Evolutionary conservation across 768 basidiomycete genomes (phyloP).

Genomic region (Macrocybe gigantea): DNA sequence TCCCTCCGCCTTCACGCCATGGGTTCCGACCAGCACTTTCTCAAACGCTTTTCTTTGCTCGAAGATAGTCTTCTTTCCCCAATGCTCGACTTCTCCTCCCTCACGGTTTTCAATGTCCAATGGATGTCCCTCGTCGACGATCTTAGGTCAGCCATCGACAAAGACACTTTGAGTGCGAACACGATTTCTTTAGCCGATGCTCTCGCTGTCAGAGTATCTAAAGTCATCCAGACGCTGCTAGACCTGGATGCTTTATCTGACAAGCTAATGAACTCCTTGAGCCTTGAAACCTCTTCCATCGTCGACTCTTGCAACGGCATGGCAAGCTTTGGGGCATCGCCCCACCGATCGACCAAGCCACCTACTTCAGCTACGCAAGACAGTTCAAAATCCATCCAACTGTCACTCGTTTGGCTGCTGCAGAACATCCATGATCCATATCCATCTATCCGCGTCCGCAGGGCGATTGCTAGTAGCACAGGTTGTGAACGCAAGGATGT

Average conservation of each 20-base stretch:
- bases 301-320: no score
- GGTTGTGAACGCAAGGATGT: conserved; percentile 22
- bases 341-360: no score
- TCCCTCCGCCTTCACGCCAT: no score
- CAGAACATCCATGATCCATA: conserved; percentile 48
- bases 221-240: no score
- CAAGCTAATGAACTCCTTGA: no score
- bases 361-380: no score
- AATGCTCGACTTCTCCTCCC: not conserved
- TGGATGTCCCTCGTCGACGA: not conserved
- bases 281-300: no score
- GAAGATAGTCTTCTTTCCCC: not conserved
- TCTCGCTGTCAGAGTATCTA: not conserved
- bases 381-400: no score
- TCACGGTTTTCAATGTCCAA: not conserved
- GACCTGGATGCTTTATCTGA: no score
- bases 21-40: not conserved
- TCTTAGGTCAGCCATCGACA: not conserved
- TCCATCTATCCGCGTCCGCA: conserved; percentile 28
- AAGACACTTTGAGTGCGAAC: not conserved
- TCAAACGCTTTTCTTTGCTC: not conserved
- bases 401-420: conserved; percentile 36
- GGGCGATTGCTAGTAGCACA: conserved; percentile 18
- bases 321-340: no score
- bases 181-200: not conserved